A percentile compares a stretch with the other conserved stretches of the same genome.
Conservation (phyloP, 768 basidiomycete species). For the Tephrocybe sp. region DNA sequence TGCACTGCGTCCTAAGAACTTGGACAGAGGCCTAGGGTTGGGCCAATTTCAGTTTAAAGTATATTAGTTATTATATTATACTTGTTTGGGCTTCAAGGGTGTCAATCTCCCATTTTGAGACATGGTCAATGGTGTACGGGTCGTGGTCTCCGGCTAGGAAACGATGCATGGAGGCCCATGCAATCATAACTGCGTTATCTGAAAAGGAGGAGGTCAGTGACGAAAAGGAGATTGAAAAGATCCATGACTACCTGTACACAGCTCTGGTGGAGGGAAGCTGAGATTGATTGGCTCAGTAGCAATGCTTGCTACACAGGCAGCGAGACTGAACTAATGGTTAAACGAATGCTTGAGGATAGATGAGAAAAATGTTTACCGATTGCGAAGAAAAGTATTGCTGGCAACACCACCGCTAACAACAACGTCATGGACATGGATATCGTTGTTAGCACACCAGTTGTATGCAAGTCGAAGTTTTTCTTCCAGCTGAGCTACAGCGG, state of each 20-base stretch:
- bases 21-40: too few species aligned
- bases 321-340: slow-evolving; percentile 24
- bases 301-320: slow-evolving; percentile 22
- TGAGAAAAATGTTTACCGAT: slow-evolving; percentile 42
- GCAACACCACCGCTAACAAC: slow-evolving; percentile 95
- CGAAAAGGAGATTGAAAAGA: neutral
- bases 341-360: neutral
- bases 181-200: slow-evolving; percentile 99
- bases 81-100: slow-evolving; percentile 26
- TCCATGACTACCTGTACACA: slow-evolving; percentile 70
- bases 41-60: too few species aligned
- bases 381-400: slow-evolving; percentile 70
- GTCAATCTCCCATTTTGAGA: slow-evolving; percentile 80
- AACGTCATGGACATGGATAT: slow-evolving; percentile 50
- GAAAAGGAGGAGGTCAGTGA: neutral
- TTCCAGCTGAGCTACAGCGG: slow-evolving; percentile 70
- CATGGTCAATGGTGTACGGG: slow-evolving; percentile 55
- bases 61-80: neutral
- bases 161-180: slow-evolving; percentile 84
- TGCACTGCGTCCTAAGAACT: too few species aligned
- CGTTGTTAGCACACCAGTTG: slow-evolving; percentile 37
- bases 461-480: slow-evolving; percentile 65
- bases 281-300: slow-evolving; percentile 35
- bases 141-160: slow-evolving; percentile 63
- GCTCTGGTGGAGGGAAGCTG: slow-evolving; percentile 69